Conservation (phyloP, 2,329 filamentous ascomycete species). For the Cercospora citrullina region DNA sequence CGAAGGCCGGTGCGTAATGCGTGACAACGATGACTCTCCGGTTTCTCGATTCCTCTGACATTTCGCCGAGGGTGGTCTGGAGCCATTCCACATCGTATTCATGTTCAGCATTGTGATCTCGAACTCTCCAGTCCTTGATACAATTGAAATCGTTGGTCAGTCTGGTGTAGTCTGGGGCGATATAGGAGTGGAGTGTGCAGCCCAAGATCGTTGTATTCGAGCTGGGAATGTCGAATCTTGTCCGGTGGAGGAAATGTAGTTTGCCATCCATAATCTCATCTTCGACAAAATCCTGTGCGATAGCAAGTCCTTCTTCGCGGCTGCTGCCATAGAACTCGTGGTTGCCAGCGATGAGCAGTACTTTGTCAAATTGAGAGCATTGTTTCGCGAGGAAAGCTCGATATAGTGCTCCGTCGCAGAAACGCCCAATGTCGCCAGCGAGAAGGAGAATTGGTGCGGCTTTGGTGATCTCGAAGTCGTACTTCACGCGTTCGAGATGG, state of each 20-base stretch:
- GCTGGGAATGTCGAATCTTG: slow-evolving; percentile 41
- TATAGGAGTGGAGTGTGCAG: slow-evolving; percentile 57
- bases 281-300: slow-evolving; percentile 42
- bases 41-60: neutral
- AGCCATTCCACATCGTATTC: slow-evolving; percentile 54
- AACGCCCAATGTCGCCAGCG: slow-evolving; percentile 54
- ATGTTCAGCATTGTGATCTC: slow-evolving; percentile 52
- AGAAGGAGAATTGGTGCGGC: slow-evolving; percentile 48
- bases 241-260: slow-evolving; percentile 45
- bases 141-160: slow-evolving; percentile 53
- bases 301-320: slow-evolving; percentile 42
- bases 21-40: slow-evolving; percentile 46
- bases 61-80: slow-evolving; percentile 39
- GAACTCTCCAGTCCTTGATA: slow-evolving; percentile 54
- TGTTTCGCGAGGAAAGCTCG: slow-evolving; percentile 48
- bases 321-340: slow-evolving; percentile 56
- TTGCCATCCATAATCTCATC: slow-evolving; percentile 44
- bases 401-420: slow-evolving; percentile 51
- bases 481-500: slow-evolving; percentile 49
- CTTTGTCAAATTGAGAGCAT: slow-evolving; percentile 45
- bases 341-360: slow-evolving; percentile 56
- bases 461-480: slow-evolving; percentile 44
- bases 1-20: slow-evolving; percentile 57
- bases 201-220: slow-evolving; percentile 53
- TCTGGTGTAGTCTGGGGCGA: slow-evolving; percentile 42